Evolutionary conservation across 75 land plant genomes (phyloP).

Genomic region (Pinus tabuliformis): DNA sequence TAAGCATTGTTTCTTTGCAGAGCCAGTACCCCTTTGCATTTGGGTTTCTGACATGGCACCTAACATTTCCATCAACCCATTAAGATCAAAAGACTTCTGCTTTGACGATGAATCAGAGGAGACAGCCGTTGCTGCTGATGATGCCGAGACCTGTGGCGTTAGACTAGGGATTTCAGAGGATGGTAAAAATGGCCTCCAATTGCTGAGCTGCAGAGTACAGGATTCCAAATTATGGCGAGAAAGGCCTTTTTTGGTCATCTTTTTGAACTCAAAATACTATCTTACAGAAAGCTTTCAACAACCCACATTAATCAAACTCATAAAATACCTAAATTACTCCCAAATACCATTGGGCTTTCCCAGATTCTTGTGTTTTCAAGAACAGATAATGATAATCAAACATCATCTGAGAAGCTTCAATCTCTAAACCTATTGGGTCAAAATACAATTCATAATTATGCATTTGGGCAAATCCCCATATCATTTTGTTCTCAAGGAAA

Average conservation of each 20-base stretch:
- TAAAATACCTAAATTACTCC: too few relatives aligned
- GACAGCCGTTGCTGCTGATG: neutral
- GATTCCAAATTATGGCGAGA: conserved; percentile 36
- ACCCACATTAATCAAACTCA: too few relatives aligned
- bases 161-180: conserved; percentile 17
- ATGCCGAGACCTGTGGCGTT: conserved; percentile 1
- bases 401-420: too few relatives aligned
- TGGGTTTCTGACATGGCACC: conserved; percentile 13
- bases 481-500: too few relatives aligned
- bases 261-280: conserved; percentile 4
- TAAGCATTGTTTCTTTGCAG: conserved; percentile 49
- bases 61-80: neutral
- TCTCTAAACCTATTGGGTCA: too few relatives aligned
- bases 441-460: too few relatives aligned
- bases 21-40: conserved; percentile 6
- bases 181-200: conserved; percentile 67
- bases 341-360: too few relatives aligned
- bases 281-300: too few relatives aligned
- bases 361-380: too few relatives aligned
- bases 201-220: conserved; percentile 55
- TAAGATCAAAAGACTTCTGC: conserved; percentile 3
- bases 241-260: conserved; percentile 6
- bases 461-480: too few relatives aligned
- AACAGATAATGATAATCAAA: too few relatives aligned
- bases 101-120: neutral